Evolutionary conservation across 2,329 filamentous ascomycete species (phyloP), one percentile per base, ranked within the genome.

Genomic region (Diaporthe vexans): DNA sequence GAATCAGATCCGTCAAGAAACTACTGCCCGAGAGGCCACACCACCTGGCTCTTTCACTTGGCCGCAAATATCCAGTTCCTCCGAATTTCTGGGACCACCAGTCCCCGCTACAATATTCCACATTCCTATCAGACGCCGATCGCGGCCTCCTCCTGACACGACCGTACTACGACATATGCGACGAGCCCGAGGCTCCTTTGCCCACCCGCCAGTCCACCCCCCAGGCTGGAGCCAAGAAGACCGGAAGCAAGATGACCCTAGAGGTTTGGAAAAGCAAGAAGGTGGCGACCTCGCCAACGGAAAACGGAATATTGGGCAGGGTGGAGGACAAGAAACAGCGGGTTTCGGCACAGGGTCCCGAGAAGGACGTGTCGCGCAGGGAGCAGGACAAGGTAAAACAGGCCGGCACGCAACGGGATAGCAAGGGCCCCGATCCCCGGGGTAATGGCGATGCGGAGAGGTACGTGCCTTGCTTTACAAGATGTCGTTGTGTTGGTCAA

Each of bases 211-310:
- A 73, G 26, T 17, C 72, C n/a, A 57, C 80, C 70, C 75, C 75
- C 58, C 71, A 78, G 79, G 73, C 77, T 80, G 77, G 79, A 58
- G 73, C 77, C 35, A 78, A 79, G 75, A 84, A 88, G 74, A 78
- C 84, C 71, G 82, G 84, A 77, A 81, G 81, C 68, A 84, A 90
- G 80, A 80, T 91, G 76, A 90, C 89, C 19, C 81, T 91, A 75
- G 89, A 87, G 81, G 89, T 91, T 79, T 91, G 91, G 78, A 89
- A 88, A 81, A 91, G 88, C 76, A 88, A 87, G 79, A 83, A 81
- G 77, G 81, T 81, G 69, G 83, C 84, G 13, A 80, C 82, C 11
- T 84, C 84, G 19, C 83, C 85, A 1, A 80, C 83, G 19, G 80
- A 80, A 71, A 77, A 78, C 51, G 78, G 76, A 26, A 13, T 63